Evolutionary conservation across 2,329 filamentous ascomycete species (phyloP), one percentile per base, ranked within the genome.

Genomic region (Fusarium lateritium): DNA sequence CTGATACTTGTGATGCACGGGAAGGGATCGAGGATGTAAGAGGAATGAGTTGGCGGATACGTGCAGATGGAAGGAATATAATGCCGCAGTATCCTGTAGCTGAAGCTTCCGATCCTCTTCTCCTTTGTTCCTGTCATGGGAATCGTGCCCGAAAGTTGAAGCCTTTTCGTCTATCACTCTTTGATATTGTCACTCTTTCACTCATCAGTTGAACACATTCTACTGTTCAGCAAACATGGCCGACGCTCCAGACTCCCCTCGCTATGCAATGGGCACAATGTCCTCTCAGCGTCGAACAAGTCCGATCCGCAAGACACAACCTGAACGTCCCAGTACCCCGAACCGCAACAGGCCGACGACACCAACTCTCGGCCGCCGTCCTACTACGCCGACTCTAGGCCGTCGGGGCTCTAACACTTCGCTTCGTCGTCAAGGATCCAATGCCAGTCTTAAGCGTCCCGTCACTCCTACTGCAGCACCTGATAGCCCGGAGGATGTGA

Each of bases 201-300:
- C 22, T 26, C 26, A 34, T 10, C 26, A 31, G 10, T 5, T 13
- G 28, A 31, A 13, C 5, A 31, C 10, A 9, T 31, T 13, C 10
- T 31, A 11, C 10, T 31, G 5, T 31, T 13, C 28, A 55, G 22
- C 5, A 49, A 52, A n/a, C 33, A 70, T 69, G 67, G 34, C 56
- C 9, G 50, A 63, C n/a, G 38, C 42, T 21, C 46, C 57, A 40
- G 45, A 56, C 17, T 65, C 70, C 15, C 71, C 71, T 54, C 71
- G 71, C 31, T 73, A 72, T 39, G 69, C 71, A 14, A 72, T 69
- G 31, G 69, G 63, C 14, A 73, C 71, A n/a, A 52, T 62, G 57
- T 63, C 71, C 21, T 73, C 71, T 14, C 22, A 51, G 1, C 63
- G 69, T 7, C 53, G 69, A 33, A 71, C 56, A 24, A 73, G 71